Evolutionary conservation across 1,139 yeast genomes (phyloP).

Genomic region (Blastobotrys proliferans): DNA sequence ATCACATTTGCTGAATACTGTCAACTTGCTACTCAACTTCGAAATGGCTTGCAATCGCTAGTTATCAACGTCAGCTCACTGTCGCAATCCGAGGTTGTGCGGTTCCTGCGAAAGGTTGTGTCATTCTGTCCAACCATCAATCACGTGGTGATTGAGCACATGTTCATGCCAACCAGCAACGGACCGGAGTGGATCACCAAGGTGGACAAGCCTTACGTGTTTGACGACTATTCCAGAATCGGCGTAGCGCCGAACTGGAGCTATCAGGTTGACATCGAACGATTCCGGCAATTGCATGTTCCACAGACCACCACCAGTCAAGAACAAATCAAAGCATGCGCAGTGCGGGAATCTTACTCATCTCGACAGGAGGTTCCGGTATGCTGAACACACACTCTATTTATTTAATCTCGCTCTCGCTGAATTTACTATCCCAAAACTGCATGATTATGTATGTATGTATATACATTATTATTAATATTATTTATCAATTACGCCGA

Average conservation of each 20-base stretch:
- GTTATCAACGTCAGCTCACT: constrained; percentile 9
- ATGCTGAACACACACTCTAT: no score
- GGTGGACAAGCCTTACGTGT: constrained; percentile 4
- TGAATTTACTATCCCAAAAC: no score
- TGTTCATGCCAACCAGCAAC: no score
- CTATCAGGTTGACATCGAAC: constrained; percentile 11
- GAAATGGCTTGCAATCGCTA: background rate
- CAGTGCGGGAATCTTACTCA: constrained; percentile 1
- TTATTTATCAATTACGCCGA: no score
- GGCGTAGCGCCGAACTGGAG: constrained; percentile 13
- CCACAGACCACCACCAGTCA: background rate
- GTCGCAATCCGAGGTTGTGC: constrained; percentile 8
- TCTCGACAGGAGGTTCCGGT: background rate
- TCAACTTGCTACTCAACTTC: constrained; percentile 8
- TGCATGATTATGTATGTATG: no score
- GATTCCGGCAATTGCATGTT: constrained; percentile 6
- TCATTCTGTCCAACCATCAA: constrained; percentile 10
- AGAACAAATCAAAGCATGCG: constrained; percentile 8
- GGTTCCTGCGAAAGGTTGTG: constrained; percentile 12
- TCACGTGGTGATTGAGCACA: constrained; percentile 13
- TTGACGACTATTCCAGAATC: constrained; percentile 13
- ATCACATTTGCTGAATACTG: constrained; percentile 13
- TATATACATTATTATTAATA: no score
- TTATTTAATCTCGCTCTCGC: no score
- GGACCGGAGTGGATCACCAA: no score